A percentile compares a stretch with the other conserved stretches of the same genome.
Evolutionary conservation across 1,284 basidiomycete species (phyloP).

Genomic region (Phylloboletellus chloephorus): DNA sequence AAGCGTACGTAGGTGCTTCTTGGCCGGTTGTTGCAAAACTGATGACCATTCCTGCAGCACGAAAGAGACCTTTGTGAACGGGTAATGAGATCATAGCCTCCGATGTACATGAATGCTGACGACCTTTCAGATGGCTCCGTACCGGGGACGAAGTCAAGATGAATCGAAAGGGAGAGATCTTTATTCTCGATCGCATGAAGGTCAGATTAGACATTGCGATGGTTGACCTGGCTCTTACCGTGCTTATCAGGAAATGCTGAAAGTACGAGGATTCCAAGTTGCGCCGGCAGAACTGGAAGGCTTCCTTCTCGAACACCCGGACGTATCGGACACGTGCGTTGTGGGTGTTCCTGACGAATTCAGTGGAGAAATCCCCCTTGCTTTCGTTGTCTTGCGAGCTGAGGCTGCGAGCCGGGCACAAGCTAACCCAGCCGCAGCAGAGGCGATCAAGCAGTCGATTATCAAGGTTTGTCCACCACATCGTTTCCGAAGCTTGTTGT

Average conservation of each 20-base stretch:
- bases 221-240: not conserved
- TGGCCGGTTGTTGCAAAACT: not conserved
- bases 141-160: conserved; percentile 68
- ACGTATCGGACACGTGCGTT: conserved; percentile 57
- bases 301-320: conserved; percentile 60
- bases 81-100: conserved; percentile 29
- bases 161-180: conserved; percentile 52
- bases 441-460: conserved; percentile 41
- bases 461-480: conserved; percentile 30
- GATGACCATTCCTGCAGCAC: conserved; percentile 34
- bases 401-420: conserved; percentile 38
- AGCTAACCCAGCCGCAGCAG: conserved; percentile 31
- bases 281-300: conserved; percentile 68
- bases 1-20: conserved; percentile 48
- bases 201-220: conserved; percentile 26
- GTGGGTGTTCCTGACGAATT: conserved; percentile 74
- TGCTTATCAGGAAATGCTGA: conserved; percentile 47
- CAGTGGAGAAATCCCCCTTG: conserved; percentile 73
- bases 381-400: conserved; percentile 58
- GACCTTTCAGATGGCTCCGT: conserved; percentile 55
- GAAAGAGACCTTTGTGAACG: conserved; percentile 49
- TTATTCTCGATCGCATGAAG: conserved; percentile 67
- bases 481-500: not conserved
- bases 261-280: conserved; percentile 64
- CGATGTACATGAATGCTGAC: conserved; percentile 19